These are phyloP conservation scores for Talaromyces sp. DNA, from an alignment of 2,329 filamentous ascomycete species.

Conservation along the genomic window DNA sequence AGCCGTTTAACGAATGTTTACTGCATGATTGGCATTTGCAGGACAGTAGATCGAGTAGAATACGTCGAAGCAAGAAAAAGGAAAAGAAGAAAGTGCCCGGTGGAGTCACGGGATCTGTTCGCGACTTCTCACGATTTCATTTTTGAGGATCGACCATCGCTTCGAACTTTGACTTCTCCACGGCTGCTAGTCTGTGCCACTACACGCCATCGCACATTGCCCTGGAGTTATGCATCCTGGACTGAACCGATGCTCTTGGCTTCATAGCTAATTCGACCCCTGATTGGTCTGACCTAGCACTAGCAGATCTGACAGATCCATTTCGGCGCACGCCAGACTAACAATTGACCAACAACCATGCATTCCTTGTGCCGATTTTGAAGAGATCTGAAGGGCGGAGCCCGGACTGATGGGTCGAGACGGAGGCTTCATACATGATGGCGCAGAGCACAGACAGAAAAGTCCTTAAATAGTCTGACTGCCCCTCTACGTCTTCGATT, in stretches of 20 bases:
- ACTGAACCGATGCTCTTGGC: neutral
- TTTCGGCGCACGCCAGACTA: neutral
- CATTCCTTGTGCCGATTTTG: neutral
- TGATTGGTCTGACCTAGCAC: neutral
- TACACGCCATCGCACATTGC: neutral
- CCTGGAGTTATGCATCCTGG: neutral
- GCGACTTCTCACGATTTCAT: neutral
- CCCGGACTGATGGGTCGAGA: neutral
- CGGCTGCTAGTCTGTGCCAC: too few species aligned
- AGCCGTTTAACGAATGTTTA: neutral
- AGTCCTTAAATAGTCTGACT: conserved; percentile 2
- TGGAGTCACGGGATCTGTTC: neutral
- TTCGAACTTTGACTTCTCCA: neutral
- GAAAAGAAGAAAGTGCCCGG: neutral
- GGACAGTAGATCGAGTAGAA: neutral
- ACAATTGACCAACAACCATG: neutral
- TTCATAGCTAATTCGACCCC: neutral
- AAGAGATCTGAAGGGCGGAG: neutral
- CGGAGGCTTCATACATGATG: neutral
- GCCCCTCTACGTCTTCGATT: neutral
- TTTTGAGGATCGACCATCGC: neutral
- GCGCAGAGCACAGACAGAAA: neutral
- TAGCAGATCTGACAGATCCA: conserved; percentile 11
- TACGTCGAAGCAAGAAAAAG: neutral
- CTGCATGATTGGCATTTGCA: neutral